phyloP scores from a whole-genome alignment of 169 alveolate species.

The Blepharisma undulans region DNA sequence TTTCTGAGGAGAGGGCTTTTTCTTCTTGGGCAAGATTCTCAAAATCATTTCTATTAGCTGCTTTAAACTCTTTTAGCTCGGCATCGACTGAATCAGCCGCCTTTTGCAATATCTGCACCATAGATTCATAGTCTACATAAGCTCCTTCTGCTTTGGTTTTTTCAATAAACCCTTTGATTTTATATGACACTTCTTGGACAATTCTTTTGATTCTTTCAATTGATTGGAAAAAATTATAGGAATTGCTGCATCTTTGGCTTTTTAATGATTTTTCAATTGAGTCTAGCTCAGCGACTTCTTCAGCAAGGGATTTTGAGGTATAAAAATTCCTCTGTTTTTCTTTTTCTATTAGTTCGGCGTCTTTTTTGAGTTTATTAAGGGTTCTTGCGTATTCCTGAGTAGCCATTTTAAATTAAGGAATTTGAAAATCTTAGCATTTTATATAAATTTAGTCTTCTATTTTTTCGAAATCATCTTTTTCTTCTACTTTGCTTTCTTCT shows the following conservation, averaged over 20 bases:
- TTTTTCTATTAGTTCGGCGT: not conserved
- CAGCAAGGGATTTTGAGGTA: not conserved
- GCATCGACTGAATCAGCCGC: slow-evolving; percentile 23
- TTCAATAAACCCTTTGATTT: not conserved
- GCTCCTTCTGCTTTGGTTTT: slow-evolving; percentile 22
- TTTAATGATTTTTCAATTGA: not conserved
- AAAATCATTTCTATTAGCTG: not conserved
- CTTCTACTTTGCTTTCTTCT: slow-evolving; percentile 34
- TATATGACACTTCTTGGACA: not conserved
- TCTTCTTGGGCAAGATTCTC: slow-evolving; percentile 12
- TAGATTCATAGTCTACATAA: slow-evolving; percentile 27
- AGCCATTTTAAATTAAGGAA: not conserved
- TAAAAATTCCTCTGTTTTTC: not conserved
- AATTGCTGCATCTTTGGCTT: not conserved
- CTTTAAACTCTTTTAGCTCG: slow-evolving; percentile 11
- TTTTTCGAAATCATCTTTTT: not conserved
- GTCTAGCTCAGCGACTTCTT: slow-evolving; percentile 12
- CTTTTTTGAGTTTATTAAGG: not conserved
- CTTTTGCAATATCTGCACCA: slow-evolving; percentile 13
- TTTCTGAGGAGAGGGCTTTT: not conserved
- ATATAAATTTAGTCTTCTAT: not conserved
- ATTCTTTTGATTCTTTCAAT: not conserved
- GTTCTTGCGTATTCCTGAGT: not conserved
- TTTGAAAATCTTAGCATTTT: not conserved
- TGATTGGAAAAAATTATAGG: not conserved